Percentiles rank a stretch among this genome's conserved stretches.
phyloP scores from a whole-genome alignment of 192 early-diverging fungal species.

The Coemansia javaensis region DNA sequence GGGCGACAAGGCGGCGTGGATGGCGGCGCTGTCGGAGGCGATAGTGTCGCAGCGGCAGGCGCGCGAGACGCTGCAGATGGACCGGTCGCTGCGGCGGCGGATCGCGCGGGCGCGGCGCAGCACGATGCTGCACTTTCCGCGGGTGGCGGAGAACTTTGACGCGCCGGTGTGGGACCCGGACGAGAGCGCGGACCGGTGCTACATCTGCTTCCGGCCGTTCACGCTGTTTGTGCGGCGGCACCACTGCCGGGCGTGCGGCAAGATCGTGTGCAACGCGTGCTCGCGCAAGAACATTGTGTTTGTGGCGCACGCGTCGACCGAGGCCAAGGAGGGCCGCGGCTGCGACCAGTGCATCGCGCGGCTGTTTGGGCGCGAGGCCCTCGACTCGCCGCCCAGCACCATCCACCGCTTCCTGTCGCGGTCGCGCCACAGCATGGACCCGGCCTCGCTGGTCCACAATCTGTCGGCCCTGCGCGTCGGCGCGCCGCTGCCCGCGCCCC shows the following conservation, averaged over 20 bases:
- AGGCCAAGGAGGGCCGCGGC: slow-evolving; percentile 44
- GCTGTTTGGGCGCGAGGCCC: slow-evolving; percentile 48
- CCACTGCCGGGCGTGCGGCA: slow-evolving; percentile 77
- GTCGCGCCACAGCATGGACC: slow-evolving; percentile 45
- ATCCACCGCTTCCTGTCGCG: slow-evolving; percentile 32
- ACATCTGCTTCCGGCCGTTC: slow-evolving; percentile 70
- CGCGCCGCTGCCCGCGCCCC: slow-evolving; percentile 3
- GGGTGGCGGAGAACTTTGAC: slow-evolving; percentile 64
- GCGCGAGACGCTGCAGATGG: slow-evolving; percentile 61
- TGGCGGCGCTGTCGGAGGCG: slow-evolving; percentile 56
- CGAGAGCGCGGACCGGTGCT: slow-evolving; percentile 58
- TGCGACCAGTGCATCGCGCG: slow-evolving; percentile 52
- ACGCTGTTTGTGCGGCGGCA: slow-evolving; percentile 65
- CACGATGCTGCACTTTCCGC: slow-evolving; percentile 53
- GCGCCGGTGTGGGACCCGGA: slow-evolving; percentile 74
- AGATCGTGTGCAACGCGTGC: slow-evolving; percentile 71
- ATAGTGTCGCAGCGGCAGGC: slow-evolving; percentile 55
- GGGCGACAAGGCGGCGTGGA: slow-evolving; percentile 60
- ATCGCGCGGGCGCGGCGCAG: slow-evolving; percentile 42
- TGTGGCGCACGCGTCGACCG: slow-evolving; percentile 16
- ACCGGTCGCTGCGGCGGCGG: slow-evolving; percentile 36
- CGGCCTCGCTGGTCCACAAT: slow-evolving; percentile 33
- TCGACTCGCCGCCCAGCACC: slow-evolving; percentile 44
- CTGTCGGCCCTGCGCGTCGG: slow-evolving; percentile 32
- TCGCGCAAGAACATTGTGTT: slow-evolving; percentile 57